Base-by-base conservation (phyloP, 192 early-diverging fungal species). In the Cladochytrium replicatum region DNA sequence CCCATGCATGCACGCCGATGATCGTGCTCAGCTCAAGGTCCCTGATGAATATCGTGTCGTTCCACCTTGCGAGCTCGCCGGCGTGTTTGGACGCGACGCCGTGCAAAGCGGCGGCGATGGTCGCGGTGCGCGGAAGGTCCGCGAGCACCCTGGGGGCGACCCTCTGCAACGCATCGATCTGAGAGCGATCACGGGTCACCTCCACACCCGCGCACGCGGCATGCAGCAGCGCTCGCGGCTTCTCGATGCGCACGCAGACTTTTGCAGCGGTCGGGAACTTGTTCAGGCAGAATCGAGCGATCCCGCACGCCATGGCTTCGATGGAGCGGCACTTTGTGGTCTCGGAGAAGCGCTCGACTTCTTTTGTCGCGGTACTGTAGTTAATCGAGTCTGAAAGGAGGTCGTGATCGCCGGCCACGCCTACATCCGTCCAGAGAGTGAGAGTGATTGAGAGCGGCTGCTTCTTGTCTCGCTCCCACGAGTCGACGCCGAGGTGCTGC, bases 1-100 rank as follows among this genome's bases (percentile, higher is more conserved):
- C 96, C 87, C 91, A 93, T 9, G 88, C 82, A 58, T 95, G 90
- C 7, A 99, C 83, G 21, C 96, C 96, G 38, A 99, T 85, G 29
- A 99, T 90, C 17, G 88, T 82, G 58, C 72, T 83, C 13, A 91
- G 65, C 9, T 64, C 66, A 40, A 98, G 67, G 50, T 81, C 74
- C 54, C 85, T 81, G 50, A 98, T 88, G 60, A 91, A 83, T 29
- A 95, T 85, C 31, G 69, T 61, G 60, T 98, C 95, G 17, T 88
- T n/a, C n/a, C n/a, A n/a, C n/a, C n/a, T n/a, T n/a, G n/a, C n/a
- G n/a, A n/a, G n/a, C n/a, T n/a, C n/a, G 59, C 8, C 60, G 32
- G 6, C 66, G 73, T 15, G 77, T 59, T 8, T 25, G 69, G 6
- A 60, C 66, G 27, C 50, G n/a, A n/a, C 53, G 17, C 61, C 72